Evolutionary conservation across 73 alveolate genomes (phyloP).

Genomic region (Symbiodinium pilosum): DNA sequence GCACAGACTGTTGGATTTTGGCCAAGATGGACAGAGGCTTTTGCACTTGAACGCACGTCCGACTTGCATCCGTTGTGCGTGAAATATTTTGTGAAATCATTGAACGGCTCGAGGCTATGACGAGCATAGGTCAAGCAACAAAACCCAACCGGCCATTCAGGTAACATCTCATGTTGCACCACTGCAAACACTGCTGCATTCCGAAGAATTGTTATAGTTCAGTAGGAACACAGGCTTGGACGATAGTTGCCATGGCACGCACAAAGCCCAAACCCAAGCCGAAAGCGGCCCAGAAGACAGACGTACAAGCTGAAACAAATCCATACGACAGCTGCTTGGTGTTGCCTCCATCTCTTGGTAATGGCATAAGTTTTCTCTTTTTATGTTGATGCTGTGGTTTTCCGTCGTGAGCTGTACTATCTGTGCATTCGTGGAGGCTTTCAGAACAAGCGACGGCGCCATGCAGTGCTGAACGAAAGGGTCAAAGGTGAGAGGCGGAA

Average conservation of each 20-base stretch:
- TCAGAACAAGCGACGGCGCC: conserved; percentile 92
- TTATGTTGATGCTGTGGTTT: background rate
- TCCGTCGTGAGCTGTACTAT: background rate
- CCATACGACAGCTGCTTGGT: conserved; percentile 46
- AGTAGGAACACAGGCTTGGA: too few species aligned
- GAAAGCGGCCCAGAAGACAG: background rate
- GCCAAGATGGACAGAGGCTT: background rate
- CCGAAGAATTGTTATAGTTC: too few species aligned
- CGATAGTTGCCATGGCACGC: conserved; percentile 93
- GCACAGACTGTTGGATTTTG: background rate
- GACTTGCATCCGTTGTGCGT: too few species aligned
- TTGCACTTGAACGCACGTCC: background rate
- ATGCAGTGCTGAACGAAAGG: conserved; percentile 59
- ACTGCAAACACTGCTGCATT: too few species aligned
- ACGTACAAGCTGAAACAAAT: background rate
- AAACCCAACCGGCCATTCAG: too few species aligned
- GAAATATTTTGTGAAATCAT: too few species aligned
- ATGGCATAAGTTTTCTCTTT: background rate
- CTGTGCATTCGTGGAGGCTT: conserved; percentile 8
- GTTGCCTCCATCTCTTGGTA: background rate
- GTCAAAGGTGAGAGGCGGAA: conserved; percentile 76
- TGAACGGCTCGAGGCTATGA: too few species aligned
- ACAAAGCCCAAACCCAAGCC: conserved; percentile 23
- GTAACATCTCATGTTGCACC: too few species aligned
- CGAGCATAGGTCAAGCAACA: too few species aligned